Evolutionary conservation across 1,284 basidiomycete genomes (phyloP).

Genomic region (Fomitopsis palustris): DNA sequence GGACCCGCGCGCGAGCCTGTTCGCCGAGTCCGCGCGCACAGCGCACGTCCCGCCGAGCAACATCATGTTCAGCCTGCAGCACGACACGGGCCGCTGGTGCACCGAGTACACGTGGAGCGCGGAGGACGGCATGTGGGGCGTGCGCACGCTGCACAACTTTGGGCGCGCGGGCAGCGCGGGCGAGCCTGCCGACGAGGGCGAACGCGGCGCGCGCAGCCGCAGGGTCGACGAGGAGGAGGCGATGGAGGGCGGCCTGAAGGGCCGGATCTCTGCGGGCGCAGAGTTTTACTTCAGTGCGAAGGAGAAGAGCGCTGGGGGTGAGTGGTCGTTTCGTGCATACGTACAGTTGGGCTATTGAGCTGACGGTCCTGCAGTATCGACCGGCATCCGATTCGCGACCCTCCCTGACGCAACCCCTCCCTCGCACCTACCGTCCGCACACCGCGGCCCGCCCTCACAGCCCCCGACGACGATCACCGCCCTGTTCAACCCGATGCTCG

Average conservation of each 20-base stretch:
- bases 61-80: constrained; percentile 85
- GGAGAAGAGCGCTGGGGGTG: constrained; percentile 90
- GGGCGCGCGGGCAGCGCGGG: constrained; percentile 47
- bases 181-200: constrained; percentile 32
- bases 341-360: too few species aligned
- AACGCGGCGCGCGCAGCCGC: constrained; percentile 15
- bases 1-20: constrained; percentile 53
- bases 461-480: constrained; percentile 94
- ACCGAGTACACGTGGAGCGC: constrained; percentile 95
- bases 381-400: constrained; percentile 90
- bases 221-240: constrained; percentile 88
- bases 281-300: constrained; percentile 94
- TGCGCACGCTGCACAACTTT: constrained; percentile 92
- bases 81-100: constrained; percentile 90
- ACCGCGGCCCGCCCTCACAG: constrained; percentile 45
- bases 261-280: constrained; percentile 88
- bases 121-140: constrained; percentile 90
- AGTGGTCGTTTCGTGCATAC: constrained; percentile 26
- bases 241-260: constrained; percentile 85
- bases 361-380: too few species aligned
- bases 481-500: constrained; percentile 95
- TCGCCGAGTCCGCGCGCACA: constrained; percentile 38
- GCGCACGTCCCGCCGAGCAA: constrained; percentile 51
- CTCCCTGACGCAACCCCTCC: constrained; percentile 74
- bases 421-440: constrained; percentile 37